Base-by-base conservation (phyloP, 495 filamentous ascomycete genomes). In the Talaromyces ruber region DNA sequence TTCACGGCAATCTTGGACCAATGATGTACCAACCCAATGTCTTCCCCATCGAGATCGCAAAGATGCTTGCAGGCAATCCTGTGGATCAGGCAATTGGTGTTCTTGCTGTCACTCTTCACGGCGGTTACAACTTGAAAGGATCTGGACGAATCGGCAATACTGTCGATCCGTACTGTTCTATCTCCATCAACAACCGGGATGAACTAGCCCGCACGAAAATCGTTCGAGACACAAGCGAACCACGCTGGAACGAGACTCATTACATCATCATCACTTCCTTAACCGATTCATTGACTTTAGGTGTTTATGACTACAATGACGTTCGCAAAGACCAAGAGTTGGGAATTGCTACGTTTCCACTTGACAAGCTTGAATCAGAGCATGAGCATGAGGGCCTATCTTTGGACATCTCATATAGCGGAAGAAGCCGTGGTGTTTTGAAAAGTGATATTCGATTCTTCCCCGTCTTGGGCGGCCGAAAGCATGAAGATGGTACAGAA, bases 11-110 rank as follows among this genome's bases (percentile, higher is more conserved):
- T 66, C 77, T 98, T 37, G 85, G 85, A 2, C 94, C 94, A 11
- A 98, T 99, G 87, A 93, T 98, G 88, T 98, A 98, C 67, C 88
- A 85, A 54, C 94, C 94, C 7, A 96, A 98, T 67, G 92, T 96
- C 30, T 99, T 98, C 82, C 96, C 94, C 21, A 91, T 99, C 65
- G 95, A 99, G 68, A 90, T 99, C 60, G 94, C 94, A 59, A 98
- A 99, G 80, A 92, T 99, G 90, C 83, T 99, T 59, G 89, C 93
- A n/a, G 94, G 94, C 62, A 91, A 88, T 57, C 84, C 95, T 0
- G 87, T 98, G 54, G 95, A 99, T 73, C 90, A 94, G 74, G 93
- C 94, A 16, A 95, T 99, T 69, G 94, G 94, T 69, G 92, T 98
- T 24, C 71, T 98, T 55, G 92, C 92, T 16, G 80, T 99, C 62